These are phyloP conservation scores for Blastomyces parvus DNA, from an alignment of 2,329 filamentous ascomycete genomes.

Conservation along the genomic window DNA sequence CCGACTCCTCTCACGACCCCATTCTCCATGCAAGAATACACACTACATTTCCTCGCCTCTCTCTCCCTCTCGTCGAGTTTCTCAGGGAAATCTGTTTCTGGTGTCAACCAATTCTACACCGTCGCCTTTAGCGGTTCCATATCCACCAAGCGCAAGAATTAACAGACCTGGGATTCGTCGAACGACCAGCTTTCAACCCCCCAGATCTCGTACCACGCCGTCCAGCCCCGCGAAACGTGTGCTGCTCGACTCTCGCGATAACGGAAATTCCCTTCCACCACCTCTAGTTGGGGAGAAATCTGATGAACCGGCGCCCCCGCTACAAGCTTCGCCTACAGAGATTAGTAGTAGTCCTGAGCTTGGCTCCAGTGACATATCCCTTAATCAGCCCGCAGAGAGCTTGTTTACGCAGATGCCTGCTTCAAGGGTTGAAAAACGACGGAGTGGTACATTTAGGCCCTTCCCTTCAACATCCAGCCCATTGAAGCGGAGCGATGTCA, in stretches of 20 bases:
- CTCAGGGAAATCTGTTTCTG: constrained; percentile 46
- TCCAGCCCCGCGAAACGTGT: constrained; percentile 74
- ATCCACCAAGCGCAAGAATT: constrained; percentile 57
- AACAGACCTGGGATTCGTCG: constrained; percentile 37
- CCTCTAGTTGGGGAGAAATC: constrained; percentile 24
- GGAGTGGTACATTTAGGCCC: constrained; percentile 39
- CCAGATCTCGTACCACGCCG: constrained; percentile 59
- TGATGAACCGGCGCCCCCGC: constrained; percentile 7
- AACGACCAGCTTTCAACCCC: constrained; percentile 23
- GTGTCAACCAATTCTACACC: constrained; percentile 36
- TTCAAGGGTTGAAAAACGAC: constrained; percentile 42
- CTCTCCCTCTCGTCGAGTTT: constrained; percentile 47
- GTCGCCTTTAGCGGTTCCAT: constrained; percentile 53
- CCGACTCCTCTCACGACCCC: constrained; percentile 48
- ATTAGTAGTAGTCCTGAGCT: constrained; percentile 5
- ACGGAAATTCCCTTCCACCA: constrained; percentile 55
- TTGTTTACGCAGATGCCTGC: constrained; percentile 19
- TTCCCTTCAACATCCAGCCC: constrained; percentile 62
- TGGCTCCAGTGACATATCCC: constrained; percentile 18
- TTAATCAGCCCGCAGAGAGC: constrained; percentile 22
- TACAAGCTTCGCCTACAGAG: constrained; percentile 8
- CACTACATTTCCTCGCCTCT: constrained; percentile 44
- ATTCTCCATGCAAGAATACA: constrained; percentile 41
- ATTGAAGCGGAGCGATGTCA: constrained; percentile 81
- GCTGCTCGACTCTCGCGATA: constrained; percentile 59